Evolutionary conservation across 495 filamentous ascomycete species (phyloP), one percentile per base, ranked within the genome.

Genomic region (Mytilinidion resinicola): DNA sequence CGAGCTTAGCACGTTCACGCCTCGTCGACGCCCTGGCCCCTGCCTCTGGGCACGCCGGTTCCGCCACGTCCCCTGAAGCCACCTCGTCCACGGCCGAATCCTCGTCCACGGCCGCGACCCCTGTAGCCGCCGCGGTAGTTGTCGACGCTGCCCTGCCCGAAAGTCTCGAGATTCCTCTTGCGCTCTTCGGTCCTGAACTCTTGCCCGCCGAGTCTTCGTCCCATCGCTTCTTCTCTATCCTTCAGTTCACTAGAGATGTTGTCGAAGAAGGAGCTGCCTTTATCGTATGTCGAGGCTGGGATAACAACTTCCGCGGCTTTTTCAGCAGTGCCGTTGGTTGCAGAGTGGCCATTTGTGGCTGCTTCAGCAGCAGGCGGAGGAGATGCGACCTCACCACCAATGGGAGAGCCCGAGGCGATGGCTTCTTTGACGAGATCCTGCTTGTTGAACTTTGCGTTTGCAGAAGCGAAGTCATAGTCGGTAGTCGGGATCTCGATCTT

Each of bases 371-470:
- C 30, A 8, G 57, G 10, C 0, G 55, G 54, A 12, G 49, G 53
- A n/a, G 65, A 43, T 25, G 69, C 65, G 12, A 69, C 63, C 20
- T 75, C 73, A 9, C 72, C 75, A 44, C 59, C 71, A n/a, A 85
- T 62, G 3, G 89, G 86, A 10, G 86, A 84, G 10, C 88, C 87
- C 46, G 78, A 80, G 25, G 89, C 86, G 70, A 91, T 89, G 6
- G 90, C 91, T 69, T 96, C 90, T 73, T 95, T 96, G 15, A 89
- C 87, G 35, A 96, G 73, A 66, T 96, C 91, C 64, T 96, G 85
- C 74, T 99, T 99, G 78, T 95, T 97, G 77, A 99, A 97, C 70
- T 95, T 96, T 14, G 90, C 91, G 67, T 99, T 99, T 48, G 92
- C 81, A 9, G 83, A 83, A 61, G 86, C 85, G 70, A 99, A 99